Evolutionary conservation across 2,329 filamentous ascomycete genomes (phyloP), one percentile per base, ranked within the genome.

Genomic region (Pestalotiopsis sp.): DNA sequence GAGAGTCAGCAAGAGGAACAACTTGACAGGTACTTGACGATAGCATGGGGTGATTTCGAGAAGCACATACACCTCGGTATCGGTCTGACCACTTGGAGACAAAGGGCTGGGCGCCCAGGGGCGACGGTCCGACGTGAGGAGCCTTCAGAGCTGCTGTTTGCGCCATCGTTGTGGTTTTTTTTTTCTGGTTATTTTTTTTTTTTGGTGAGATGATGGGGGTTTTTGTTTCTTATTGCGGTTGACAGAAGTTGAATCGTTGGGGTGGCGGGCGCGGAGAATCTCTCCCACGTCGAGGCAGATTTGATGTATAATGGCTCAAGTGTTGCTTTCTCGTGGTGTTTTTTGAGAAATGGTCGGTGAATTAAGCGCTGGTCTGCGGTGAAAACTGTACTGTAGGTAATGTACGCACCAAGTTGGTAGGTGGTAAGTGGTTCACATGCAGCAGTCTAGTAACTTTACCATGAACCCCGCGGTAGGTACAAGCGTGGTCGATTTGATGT

Each of bases 81-180:
- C 89, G 82, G 52, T 84, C 84, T 31, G 87, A 87, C 88, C 86
- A 90, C 76, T 87, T 86, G 61, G 86, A 89, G 72, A 84, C 82
- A 71, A 84, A 85, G 12, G 85, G 80, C 71, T 81, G 59, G 61
- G 23, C 23, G 17, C 61, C 64, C 52, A 69, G 58, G 25, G 65
- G 65, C 60, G 69, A 70, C 25, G 69, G 69, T 13, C 69, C 69
- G 23, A 68, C 52, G 27, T 71, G 69, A 36, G 69, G 61, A 12
- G 25, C 67, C 41, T 66, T 60, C 41, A 56, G 41, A 5, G 58
- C 14, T 23, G 67, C 58, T 49, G 68, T 56, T 59, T 59, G 27
- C 25, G 65, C 41, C 58, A 66, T 66, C n/a, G 63, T 66, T 23
- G 56, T 13, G 68, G 31, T 14, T 52, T 9, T 58, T 17, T 6